Base-by-base conservation (phyloP, 1,284 basidiomycete species). In the Takashimella koratensis region DNA sequence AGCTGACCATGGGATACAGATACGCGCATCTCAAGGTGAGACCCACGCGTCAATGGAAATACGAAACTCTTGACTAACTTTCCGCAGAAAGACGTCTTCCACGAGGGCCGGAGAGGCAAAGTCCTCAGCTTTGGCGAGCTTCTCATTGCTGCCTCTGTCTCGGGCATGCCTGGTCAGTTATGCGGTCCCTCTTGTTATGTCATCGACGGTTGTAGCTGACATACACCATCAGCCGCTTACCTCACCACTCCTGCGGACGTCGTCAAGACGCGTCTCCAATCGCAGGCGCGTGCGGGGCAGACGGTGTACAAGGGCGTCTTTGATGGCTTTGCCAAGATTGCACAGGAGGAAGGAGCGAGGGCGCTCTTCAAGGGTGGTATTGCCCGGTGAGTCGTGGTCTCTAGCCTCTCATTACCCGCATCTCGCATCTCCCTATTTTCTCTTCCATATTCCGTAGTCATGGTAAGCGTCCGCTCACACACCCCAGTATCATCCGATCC, bases 191-290 rank as follows among this genome's bases (percentile, higher is more conserved):
- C 16, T 2, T 5, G 23, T n/a, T 20, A 20, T 5, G 24, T 45
- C 24, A 19, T 25, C 23, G 44, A 19, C 23, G 24, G 8, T 36
- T 36, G 30, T 36, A 26, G 26, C 45, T 6, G 45, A 8, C 3
- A n/a, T n/a, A n/a, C n/a, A 52, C 41, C 21, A 52, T 13, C 26
- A 27, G 43, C 54, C 36, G 53, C 60, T 25, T 59, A 57, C 52
- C 57, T 68, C 49, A 71, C 64, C 43, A 66, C 70, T 42, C 68
- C 66, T 23, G 62, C 67, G 53, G 95, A 98, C 76, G 96, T 98
- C 56, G 90, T 98, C 75, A 98, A 98, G 83, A 98, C 95, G n/a
- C 86, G 95, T 53, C 79, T 98, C 60, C 96, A 98, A 75, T 87
- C 92, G n/a, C 96, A 98, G 76, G 88, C 92, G 30, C 83, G 87